Base-by-base conservation (phyloP, 2,329 filamentous ascomycete species). In the Pseudocercospora vitis region DNA sequence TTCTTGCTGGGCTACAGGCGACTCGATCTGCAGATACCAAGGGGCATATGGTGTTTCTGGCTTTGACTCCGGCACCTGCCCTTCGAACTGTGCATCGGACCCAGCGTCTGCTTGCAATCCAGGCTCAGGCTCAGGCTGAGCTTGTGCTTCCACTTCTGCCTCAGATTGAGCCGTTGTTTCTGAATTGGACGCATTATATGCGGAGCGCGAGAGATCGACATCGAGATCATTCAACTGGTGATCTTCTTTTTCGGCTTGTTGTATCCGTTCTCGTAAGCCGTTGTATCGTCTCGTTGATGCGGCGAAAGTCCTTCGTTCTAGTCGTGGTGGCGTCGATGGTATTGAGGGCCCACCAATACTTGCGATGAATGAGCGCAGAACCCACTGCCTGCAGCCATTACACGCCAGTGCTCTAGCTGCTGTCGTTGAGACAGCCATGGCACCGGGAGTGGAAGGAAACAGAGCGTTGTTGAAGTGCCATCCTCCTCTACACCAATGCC, bases 1-100 rank as follows among this genome's bases (percentile, higher is more conserved):
- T 26, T 73, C 67, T 50, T 70, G 65, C 9, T 75, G 71, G 4
- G 73, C 64, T 4, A 60, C 48, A 8, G 64, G 56, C 21, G 66
- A 61, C 14, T 64, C 52, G 61, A 88, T 84, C 67, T 94, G 85
- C 23, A 95, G 83, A 71, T 96, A 97, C 94, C 94, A 97, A 4
- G 89, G 89, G 6, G 84, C 50, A 50, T 60, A 50, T 32, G 7
- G 46, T 35, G 7, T 44, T 21, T 48, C 46, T 16, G 37, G 40
- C 29, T 42, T 45, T 8, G 26, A 2, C 4, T 18, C 19, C n/a
- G 44, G 29, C 32, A 28, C 32, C 3, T 32, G 29, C 19, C 46
- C 28, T 46, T 44, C 44, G 12, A 14, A 7, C 19, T 23, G 39
- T 6, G 19, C 7, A 23, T 45, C 16, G 11, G 42, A 46, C 45